Evolutionary conservation across 2,329 filamentous ascomycete genomes (phyloP), one percentile per base, ranked within the genome.

Genomic region (Ascochyta rabiei): DNA sequence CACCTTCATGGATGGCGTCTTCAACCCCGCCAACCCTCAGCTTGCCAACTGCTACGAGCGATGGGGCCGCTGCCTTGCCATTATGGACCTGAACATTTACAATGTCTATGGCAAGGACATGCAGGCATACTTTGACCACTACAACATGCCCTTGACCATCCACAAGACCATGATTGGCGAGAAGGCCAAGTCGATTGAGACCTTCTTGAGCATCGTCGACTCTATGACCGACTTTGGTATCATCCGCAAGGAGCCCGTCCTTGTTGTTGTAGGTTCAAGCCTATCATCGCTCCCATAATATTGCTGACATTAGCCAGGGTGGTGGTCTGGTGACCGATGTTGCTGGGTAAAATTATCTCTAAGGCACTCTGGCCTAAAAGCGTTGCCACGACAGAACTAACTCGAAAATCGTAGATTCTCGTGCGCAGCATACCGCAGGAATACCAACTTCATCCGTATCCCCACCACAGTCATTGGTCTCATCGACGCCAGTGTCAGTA

Each of bases 91-190:
- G 71, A 90, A 89, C 76, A 88, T 90, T 66, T 88, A 82, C 74
- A 84, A 84, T 56, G 73, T 89, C 15, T 90, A 90, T 61, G 87
- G 87, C 42, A 74, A 81, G 56, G 78, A 85, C 74, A 86, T 90
- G 77, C 80, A 87, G 71, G 73, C 76, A 46, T 90, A 90, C 75
- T 90, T 90, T 68, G 78, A 85, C 47, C 83, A 89, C 67, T 79
- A 89, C 72, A 79, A 80, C 16, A 79, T 90, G 40, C 76, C 83
- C 19, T 78, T 90, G 48, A 84, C 82, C 62, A 82, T 90, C 42
- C 87, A 90, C 75, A 86, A 88, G 79, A 89, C 86, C 56, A 88
- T 86, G 77, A 89, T 90, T 70, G 87, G 88, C 12, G 88, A 90
- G 71, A 89, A 89, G 75, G 87, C 87, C 37, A 90, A 90, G 81